Conservation (phyloP, 768 basidiomycete genomes). For the Pleurotus giganteus region DNA sequence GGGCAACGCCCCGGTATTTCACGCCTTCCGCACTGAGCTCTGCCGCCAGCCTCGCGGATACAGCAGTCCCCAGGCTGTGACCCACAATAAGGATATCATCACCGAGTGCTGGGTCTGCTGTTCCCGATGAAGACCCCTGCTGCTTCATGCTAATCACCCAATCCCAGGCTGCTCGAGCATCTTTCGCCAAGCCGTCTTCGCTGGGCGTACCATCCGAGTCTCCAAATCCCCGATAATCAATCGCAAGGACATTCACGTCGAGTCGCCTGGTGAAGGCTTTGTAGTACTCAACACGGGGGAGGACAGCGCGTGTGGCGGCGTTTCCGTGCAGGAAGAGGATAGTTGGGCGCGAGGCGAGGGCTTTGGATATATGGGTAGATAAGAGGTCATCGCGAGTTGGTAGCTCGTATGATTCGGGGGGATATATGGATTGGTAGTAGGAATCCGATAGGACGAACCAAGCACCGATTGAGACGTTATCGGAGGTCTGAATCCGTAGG, state of each 20-base stretch:
- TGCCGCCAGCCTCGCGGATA: conserved; percentile 52
- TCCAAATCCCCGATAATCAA: conserved; percentile 92
- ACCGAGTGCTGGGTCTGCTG: not conserved
- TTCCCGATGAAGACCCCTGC: conserved; percentile 42
- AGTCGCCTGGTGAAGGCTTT: conserved; percentile 62
- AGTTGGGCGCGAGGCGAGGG: conserved; percentile 62
- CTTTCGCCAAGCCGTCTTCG: conserved; percentile 66
- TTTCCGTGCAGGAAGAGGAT: conserved; percentile 96
- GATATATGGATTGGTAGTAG: conserved; percentile 44
- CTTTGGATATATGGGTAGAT: conserved; percentile 44
- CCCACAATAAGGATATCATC: conserved; percentile 74
- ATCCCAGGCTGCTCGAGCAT: conserved; percentile 79
- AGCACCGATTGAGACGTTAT: conserved; percentile 79
- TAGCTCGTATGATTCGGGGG: conserved; percentile 18
- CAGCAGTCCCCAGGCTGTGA: conserved; percentile 88
- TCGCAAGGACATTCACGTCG: conserved; percentile 72
- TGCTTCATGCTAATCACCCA: conserved; percentile 55
- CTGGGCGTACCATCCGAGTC: conserved; percentile 82
- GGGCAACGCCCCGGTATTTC: conserved; percentile 42
- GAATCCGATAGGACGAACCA: conserved; percentile 80
- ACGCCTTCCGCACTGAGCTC: conserved; percentile 43
- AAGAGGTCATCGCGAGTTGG: conserved; percentile 18
- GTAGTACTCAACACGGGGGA: conserved; percentile 68
- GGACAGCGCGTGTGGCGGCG: conserved; percentile 71
- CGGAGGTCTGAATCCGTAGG: conserved; percentile 64